phyloP scores from a whole-genome alignment of 306 rosid species.

The Castanea mollissima region DNA sequence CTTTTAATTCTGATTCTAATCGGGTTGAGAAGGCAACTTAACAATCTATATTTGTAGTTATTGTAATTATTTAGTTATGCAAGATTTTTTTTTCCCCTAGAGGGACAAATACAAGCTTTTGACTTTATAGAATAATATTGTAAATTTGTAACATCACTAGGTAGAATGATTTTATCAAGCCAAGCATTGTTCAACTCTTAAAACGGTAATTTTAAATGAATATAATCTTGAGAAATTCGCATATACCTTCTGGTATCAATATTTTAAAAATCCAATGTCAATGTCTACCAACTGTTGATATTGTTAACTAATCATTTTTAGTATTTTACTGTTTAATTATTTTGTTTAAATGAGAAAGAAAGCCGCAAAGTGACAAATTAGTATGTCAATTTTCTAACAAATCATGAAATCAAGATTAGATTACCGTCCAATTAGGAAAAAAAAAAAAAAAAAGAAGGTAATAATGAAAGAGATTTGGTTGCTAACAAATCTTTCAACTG shows the following conservation, averaged over 20 bases:
- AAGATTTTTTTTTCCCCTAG: background rate
- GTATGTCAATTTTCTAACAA: background rate
- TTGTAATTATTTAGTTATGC: background rate
- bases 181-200: background rate
- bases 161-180: constrained; percentile 5
- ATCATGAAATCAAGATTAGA: no score
- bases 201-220: background rate
- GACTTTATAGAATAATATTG: background rate
- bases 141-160: background rate
- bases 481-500: no score
- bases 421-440: no score
- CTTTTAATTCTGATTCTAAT: background rate
- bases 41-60: background rate
- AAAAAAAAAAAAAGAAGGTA: no score
- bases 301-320: background rate
- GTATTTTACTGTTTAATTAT: background rate
- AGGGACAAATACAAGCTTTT: background rate
- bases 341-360: background rate
- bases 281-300: constrained; percentile 6
- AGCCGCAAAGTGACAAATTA: background rate
- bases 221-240: background rate
- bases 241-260: background rate
- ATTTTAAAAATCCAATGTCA: constrained; percentile 12
- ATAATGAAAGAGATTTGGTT: no score
- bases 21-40: background rate